Evolutionary conservation across 495 filamentous ascomycete genomes (phyloP), one percentile per base, ranked within the genome.

Genomic region (Neurospora sp.): DNA sequence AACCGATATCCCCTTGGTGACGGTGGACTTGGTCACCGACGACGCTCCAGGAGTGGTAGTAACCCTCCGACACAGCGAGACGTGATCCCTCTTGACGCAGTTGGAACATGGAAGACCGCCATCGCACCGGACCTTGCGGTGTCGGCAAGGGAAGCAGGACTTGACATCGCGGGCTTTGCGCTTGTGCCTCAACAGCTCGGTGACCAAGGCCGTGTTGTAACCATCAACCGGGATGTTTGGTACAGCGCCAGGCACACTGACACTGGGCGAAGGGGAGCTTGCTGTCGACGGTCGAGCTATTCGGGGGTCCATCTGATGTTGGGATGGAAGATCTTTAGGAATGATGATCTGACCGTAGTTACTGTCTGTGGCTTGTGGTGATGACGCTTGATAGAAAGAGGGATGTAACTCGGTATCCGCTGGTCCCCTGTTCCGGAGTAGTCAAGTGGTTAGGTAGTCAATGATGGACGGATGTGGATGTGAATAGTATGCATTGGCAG

Each of bases 121-220:
- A 27, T 73, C 68, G 42, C 72, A 73, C 8, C 69, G 68, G 35
- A 73, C 68, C 42, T 73, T 73, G 8, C 72, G 72, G 69, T 73
- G 72, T 35, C 72, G 72, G 16, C 72, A 73, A 18, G 72, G 72
- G 41, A 73, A 73, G 37, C 72, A 73, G 41, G 72, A 71, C 42
- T 73, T 73, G 68, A 73, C 61, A 10, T 70, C 72, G 8, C 72
- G 72, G 8, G 69, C 40, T 1, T 73, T 73, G 18, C 72, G 68
- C 53, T 73, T 73, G 40, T 31, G 38, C 9, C 45, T 73, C 35
- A 73, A n/a, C n/a, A 73, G 1, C 42, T 73, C 68, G 68, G 39
- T 71, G 14, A 73, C 72, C n/a, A 71, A 14, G 3, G 53, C 53
- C 27, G 53, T 65, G 14, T 65, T 65, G 53, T 65, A 65, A 27